Evolutionary conservation across 768 basidiomycete species (phyloP), one percentile per base, ranked within the genome.

Genomic region (Clitopilus passeckerianus): DNA sequence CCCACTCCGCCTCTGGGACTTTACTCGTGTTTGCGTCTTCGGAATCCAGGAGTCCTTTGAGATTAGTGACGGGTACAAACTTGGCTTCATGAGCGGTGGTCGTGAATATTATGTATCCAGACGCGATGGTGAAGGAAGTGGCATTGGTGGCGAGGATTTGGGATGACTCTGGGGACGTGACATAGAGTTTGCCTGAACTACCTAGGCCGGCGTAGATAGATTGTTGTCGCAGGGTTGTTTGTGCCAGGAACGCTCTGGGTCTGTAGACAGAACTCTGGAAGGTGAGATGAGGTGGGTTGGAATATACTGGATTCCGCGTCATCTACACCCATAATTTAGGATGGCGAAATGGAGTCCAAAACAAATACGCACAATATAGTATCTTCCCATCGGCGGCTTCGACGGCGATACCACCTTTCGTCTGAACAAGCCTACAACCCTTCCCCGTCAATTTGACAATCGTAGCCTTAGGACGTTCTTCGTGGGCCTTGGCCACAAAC

Each of bases 101-200:
- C 0, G 91, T 93, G 73, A 86, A 96, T 58, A 95, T 87, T 33
- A 96, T 74, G 68, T 91, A 95, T 18, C 85, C 83, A 0, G 90
- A 85, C 0, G 89, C 80, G 14, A 88, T 60, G 16, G 83, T 80
- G 71, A 93, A 92, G 0, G 95, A 96, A 14, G 86, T 91, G 18
- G 71, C 82, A 58, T 82, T 87, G 2, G 74, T 69, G 1, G 84
- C 78, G 4, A 91, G 67, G 0, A 73, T 67, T 12, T 67, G 60
- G 0, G 74, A 65, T 53, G 67, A 68, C 12, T 69, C 65, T 23
- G 66, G 70, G 8, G 70, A 63, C 5, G 81, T 72, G 22, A 81
- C 76, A 66, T 84, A 83, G 0, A 96, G 73, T 67, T 89, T 91
- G 0, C 89, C 87, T 1, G 80, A 78, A 18, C 77, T 72, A 1